Percentiles rank a stretch among this genome's conserved stretches.
phyloP scores from a whole-genome alignment of 2,329 filamentous ascomycete genomes.

The Aspergillus cejpii region DNA sequence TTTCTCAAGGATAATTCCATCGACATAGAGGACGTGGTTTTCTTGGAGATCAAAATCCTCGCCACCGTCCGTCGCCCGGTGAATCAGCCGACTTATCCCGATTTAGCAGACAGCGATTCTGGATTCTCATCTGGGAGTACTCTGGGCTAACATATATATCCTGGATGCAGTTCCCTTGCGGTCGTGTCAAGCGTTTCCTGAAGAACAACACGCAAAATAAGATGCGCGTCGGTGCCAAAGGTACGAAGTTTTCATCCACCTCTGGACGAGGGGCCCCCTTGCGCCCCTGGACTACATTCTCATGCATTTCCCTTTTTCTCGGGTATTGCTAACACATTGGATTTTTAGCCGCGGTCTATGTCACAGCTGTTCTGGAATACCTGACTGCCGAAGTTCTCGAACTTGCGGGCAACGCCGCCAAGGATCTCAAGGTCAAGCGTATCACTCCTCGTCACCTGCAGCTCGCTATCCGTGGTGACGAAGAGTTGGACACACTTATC shows the following conservation, averaged over 20 bases:
- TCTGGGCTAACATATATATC: constrained; percentile 27
- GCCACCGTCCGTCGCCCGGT: not conserved
- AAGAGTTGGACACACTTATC: constrained; percentile 95
- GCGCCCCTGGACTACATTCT: too few species aligned
- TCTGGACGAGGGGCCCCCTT: too few species aligned
- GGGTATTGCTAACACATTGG: constrained; percentile 16
- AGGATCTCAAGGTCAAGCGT: constrained; percentile 99
- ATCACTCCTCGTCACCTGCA: constrained; percentile 97
- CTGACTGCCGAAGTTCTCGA: constrained; percentile 96
- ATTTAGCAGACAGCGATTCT: not conserved
- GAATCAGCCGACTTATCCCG: not conserved
- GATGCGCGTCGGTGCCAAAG: constrained; percentile 97
- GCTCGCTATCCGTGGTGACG: constrained; percentile 95
- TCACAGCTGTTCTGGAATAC: constrained; percentile 96
- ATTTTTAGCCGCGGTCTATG: constrained; percentile 75
- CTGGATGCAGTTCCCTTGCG: constrained; percentile 79
- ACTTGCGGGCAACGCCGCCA: constrained; percentile 94
- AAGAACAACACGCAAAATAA: constrained; percentile 99
- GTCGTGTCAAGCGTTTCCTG: constrained; percentile 99
- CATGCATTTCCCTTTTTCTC: too few species aligned
- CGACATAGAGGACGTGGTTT: not conserved
- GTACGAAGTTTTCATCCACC: constrained; percentile 28
- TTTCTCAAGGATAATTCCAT: not conserved
- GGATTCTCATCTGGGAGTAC: not conserved
- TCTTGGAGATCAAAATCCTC: too few species aligned